These are phyloP conservation scores for Geranium rotundifolium DNA, from an alignment of 345 rosid genomes.

Conservation along the genomic window DNA sequence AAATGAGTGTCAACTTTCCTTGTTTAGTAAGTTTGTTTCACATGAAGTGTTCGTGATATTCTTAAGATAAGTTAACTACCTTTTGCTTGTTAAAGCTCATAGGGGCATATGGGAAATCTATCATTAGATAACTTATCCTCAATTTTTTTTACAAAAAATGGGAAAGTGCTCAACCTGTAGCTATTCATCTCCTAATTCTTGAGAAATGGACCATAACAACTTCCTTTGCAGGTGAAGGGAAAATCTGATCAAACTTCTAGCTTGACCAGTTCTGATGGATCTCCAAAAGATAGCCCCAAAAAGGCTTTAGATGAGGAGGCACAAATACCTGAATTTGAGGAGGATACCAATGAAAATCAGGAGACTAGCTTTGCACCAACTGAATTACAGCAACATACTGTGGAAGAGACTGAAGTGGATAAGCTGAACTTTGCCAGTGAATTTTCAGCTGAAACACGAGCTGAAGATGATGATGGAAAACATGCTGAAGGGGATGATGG, in stretches of 20 bases:
- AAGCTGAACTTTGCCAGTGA: conserved; percentile 24
- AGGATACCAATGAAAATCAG: conserved; percentile 23
- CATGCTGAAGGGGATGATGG: conserved; percentile 71
- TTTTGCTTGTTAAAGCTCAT: no score
- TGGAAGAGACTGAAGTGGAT: conserved; percentile 32
- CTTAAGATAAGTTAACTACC: no score
- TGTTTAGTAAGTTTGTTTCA: no score
- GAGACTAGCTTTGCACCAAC: conserved; percentile 25
- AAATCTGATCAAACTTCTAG: conserved; percentile 30
- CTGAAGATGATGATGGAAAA: no score
- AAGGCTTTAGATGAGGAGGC: conserved; percentile 51
- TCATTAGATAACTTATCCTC: no score
- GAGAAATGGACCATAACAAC: no score
- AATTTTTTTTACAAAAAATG: no score
- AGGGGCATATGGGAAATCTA: no score
- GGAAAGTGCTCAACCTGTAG: no score
- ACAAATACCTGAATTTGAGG: conserved; percentile 21
- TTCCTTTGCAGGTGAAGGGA: conserved; percentile 47
- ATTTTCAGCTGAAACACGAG: conserved; percentile 28
- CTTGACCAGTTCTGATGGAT: conserved; percentile 29
- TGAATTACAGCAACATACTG: conserved; percentile 28
- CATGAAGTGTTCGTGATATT: no score
- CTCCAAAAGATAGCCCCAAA: conserved; percentile 29
- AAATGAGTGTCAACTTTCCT: no score
- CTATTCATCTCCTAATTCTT: no score